These are phyloP conservation scores for Angophora floribunda DNA, from an alignment of 345 rosid genomes.

Conservation along the genomic window DNA sequence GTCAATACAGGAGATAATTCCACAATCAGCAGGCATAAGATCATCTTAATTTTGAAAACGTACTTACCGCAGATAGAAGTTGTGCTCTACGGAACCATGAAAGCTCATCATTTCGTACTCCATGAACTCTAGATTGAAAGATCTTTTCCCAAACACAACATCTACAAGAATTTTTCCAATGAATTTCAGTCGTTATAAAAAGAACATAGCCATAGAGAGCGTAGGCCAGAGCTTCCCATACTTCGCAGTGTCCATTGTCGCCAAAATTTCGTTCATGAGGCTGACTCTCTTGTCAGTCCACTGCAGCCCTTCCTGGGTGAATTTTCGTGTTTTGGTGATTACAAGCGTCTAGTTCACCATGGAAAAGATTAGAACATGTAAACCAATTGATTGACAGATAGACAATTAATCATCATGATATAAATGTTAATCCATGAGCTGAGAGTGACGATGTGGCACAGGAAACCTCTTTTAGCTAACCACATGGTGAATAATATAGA, in stretches of 20 bases:
- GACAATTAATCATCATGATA: not conserved
- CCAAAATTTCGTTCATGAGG: constrained; percentile 82
- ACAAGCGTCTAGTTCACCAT: constrained; percentile 46
- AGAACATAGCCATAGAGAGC: not conserved
- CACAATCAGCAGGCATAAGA: not conserved
- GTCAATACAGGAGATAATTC: not conserved
- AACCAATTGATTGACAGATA: not conserved
- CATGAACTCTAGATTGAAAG: constrained; percentile 68
- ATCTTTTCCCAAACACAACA: constrained; percentile 96
- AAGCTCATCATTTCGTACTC: constrained; percentile 64
- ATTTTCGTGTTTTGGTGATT: constrained; percentile 77
- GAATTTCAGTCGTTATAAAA: not conserved
- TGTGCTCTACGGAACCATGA: constrained; percentile 91
- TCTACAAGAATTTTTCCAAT: constrained; percentile 20
- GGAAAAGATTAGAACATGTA: not conserved
- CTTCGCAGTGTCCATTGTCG: constrained; percentile 93
- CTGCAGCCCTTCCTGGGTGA: constrained; percentile 84
- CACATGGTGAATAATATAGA: not conserved
- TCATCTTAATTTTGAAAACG: not conserved
- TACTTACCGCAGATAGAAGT: constrained; percentile 71
- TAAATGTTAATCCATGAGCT: not conserved
- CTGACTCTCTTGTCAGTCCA: constrained; percentile 93
- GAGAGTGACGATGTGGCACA: not conserved
- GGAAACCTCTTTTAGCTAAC: not conserved
- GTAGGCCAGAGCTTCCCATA: constrained; percentile 17